phyloP scores from a whole-genome alignment of 129 eudicot species.

The Flaveria robusta region DNA sequence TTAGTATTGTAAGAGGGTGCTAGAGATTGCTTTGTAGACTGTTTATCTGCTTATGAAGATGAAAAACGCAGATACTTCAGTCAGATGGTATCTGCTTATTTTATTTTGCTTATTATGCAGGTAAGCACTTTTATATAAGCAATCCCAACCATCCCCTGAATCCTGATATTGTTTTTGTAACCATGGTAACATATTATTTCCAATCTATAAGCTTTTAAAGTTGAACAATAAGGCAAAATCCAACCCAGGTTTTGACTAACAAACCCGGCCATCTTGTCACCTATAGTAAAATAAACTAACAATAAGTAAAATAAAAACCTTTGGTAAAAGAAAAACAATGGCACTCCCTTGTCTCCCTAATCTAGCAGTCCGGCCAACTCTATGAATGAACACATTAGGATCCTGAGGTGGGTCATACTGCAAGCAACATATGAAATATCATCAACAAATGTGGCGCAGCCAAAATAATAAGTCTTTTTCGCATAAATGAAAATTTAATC shows the following conservation, averaged over 20 bases:
- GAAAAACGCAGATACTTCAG: background rate
- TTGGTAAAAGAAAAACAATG: conserved; percentile 74
- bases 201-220: background rate
- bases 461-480: background rate
- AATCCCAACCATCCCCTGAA: background rate
- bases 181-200: background rate
- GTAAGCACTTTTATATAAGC: background rate
- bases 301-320: conserved; percentile 43
- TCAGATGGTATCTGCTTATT: background rate
- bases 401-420: conserved; percentile 99
- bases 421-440: conserved; percentile 19
- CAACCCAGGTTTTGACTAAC: background rate
- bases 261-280: background rate
- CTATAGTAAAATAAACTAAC: background rate
- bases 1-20: background rate
- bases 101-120: background rate
- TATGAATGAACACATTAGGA: conserved; percentile 82
- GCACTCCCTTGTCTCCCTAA: conserved; percentile 91
- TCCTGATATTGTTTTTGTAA: background rate
- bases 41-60: background rate
- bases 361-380: conserved; percentile 97
- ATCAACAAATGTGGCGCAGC: conserved; percentile 7
- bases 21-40: background rate
- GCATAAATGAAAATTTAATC: background rate
- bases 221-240: background rate